A percentile compares a stretch with the other conserved stretches of the same genome.
phyloP scores from a whole-genome alignment of 1,284 basidiomycete species.

The Vanrija humicola region DNA sequence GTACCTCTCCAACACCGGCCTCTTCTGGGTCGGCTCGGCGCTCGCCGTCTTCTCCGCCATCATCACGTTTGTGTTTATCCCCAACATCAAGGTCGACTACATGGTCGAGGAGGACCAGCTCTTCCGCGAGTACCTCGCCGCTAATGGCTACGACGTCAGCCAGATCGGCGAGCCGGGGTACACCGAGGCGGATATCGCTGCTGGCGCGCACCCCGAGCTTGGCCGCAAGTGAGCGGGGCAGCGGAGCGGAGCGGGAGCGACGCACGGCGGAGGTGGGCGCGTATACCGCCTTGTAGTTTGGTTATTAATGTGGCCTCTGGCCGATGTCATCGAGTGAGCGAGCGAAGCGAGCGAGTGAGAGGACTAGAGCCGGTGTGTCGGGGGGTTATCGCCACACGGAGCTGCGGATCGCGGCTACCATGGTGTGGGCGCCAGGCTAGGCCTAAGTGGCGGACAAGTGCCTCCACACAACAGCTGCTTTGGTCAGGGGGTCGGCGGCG shows the following conservation, averaged over 20 bases:
- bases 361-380: too few relatives aligned
- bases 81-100: conserved; percentile 68
- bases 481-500: too few relatives aligned
- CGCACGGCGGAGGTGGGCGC: not conserved
- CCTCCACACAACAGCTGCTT: too few relatives aligned
- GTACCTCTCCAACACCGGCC: conserved; percentile 43
- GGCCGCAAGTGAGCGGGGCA: not conserved
- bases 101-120: conserved; percentile 72
- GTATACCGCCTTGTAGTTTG: not conserved
- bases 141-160: conserved; percentile 58
- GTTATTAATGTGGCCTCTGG: not conserved
- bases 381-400: too few relatives aligned
- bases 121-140: conserved; percentile 76
- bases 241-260: not conserved
- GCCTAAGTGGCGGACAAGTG: too few relatives aligned
- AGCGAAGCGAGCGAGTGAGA: too few relatives aligned
- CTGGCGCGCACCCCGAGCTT: not conserved
- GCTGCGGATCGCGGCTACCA: too few relatives aligned
- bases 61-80: conserved; percentile 69
- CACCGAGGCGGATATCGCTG: not conserved
- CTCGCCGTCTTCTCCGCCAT: conserved; percentile 74
- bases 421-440: too few relatives aligned
- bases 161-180: conserved; percentile 10
- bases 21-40: conserved; percentile 50
- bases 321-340: too few relatives aligned